These are phyloP conservation scores for Penicillium crustosum DNA, from an alignment of 2,329 filamentous ascomycete species.

Conservation along the genomic window DNA sequence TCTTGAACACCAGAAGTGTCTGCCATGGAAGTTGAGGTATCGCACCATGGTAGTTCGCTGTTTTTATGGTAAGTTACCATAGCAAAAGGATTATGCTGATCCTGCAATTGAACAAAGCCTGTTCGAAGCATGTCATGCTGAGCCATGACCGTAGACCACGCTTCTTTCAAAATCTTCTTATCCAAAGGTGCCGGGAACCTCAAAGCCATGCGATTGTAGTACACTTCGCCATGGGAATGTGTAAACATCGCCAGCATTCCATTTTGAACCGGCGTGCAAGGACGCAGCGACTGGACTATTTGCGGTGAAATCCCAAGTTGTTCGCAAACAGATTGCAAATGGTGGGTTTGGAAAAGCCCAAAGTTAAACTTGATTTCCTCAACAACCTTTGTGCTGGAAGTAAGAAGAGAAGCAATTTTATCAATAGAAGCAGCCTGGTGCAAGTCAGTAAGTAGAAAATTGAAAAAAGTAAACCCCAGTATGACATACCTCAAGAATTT, in stretches of 20 bases:
- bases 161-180: slow-evolving; percentile 47
- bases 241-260: slow-evolving; percentile 77
- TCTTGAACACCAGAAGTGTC: slow-evolving; percentile 13
- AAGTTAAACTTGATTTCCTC: slow-evolving; percentile 48
- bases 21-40: neutral
- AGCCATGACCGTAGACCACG: slow-evolving; percentile 59
- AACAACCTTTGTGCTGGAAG: slow-evolving; percentile 38
- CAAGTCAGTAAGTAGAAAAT: slow-evolving; percentile 12
- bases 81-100: slow-evolving; percentile 63
- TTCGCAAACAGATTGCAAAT: slow-evolving; percentile 37
- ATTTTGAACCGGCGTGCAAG: slow-evolving; percentile 76
- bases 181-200: slow-evolving; percentile 46
- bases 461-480: neutral
- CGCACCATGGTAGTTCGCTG: slow-evolving; percentile 44
- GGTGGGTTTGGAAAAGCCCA: slow-evolving; percentile 49
- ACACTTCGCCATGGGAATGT: slow-evolving; percentile 64
- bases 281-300: slow-evolving; percentile 60
- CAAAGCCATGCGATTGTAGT: slow-evolving; percentile 71
- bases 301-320: slow-evolving; percentile 32
- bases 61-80: slow-evolving; percentile 65
- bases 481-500: slow-evolving; percentile 64
- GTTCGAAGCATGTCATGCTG: slow-evolving; percentile 73
- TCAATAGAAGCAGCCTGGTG: slow-evolving; percentile 38
- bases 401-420: slow-evolving; percentile 33
- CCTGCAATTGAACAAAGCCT: slow-evolving; percentile 66